Evolutionary conservation across 768 basidiomycete genomes (phyloP).

Genomic region (Fomitopsis serialis): DNA sequence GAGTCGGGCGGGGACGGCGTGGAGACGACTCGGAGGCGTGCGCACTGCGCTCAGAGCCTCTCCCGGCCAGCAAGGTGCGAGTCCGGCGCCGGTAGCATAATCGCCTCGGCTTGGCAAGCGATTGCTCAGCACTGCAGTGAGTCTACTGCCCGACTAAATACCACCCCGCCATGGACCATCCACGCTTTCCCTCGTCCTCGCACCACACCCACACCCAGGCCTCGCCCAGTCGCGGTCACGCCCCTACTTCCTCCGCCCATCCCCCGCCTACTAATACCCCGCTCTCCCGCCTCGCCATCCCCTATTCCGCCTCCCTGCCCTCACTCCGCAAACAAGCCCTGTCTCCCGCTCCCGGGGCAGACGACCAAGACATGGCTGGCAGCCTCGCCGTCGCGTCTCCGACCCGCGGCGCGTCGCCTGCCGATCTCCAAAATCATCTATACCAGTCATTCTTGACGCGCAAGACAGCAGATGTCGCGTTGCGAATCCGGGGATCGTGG

Average conservation of each 20-base stretch:
- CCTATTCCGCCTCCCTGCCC: conserved; percentile 8
- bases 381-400: conserved; percentile 5
- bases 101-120: too few relatives aligned
- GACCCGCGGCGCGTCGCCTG: conserved; percentile 40
- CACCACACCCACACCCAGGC: not conserved
- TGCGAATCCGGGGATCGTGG: conserved; percentile 67
- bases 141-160: too few relatives aligned
- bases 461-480: conserved; percentile 71
- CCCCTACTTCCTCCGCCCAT: not conserved
- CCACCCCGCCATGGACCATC: not conserved
- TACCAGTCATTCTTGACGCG: conserved; percentile 69
- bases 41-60: too few relatives aligned
- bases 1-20: too few relatives aligned
- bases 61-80: too few relatives aligned
- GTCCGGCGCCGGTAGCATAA: too few relatives aligned
- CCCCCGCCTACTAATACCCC: not conserved
- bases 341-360: not conserved
- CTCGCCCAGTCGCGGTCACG: not conserved
- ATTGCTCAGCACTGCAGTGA: too few relatives aligned
- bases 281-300: conserved; percentile 1
- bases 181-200: not conserved
- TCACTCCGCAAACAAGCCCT: conserved; percentile 16
- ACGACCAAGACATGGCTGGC: conserved; percentile 3
- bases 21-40: too few relatives aligned
- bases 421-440: conserved; percentile 67